Conservation (phyloP, 1,284 basidiomycete genomes). For the Ustilago crameri region DNA sequence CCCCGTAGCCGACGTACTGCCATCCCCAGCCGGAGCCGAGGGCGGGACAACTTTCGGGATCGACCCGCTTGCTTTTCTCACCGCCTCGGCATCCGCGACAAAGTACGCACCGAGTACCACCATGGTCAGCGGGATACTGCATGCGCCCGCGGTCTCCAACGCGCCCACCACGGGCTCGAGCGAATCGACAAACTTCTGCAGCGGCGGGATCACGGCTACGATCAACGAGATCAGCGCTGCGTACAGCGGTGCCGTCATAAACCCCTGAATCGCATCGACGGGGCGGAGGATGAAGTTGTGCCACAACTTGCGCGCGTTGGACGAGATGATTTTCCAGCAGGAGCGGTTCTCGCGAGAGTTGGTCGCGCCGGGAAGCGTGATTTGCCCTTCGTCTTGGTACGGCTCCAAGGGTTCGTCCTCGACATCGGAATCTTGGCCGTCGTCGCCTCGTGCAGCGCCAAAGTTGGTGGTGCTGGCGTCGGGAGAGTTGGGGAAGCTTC, state of each 20-base stretch:
- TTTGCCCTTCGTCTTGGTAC: slow-evolving; percentile 40
- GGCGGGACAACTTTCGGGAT: slow-evolving; percentile 35
- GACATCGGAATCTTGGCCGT: slow-evolving; percentile 43
- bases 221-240: slow-evolving; percentile 79
- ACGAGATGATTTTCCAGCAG: slow-evolving; percentile 24
- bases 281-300: slow-evolving; percentile 34
- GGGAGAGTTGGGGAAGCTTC: slow-evolving; percentile 58
- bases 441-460: slow-evolving; percentile 17
- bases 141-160: slow-evolving; percentile 69
- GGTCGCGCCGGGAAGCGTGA: slow-evolving; percentile 38
- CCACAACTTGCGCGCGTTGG: slow-evolving; percentile 5
- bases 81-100: slow-evolving; percentile 44
- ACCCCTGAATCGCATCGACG: slow-evolving; percentile 74
- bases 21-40: slow-evolving; percentile 39
- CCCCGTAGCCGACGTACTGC: slow-evolving; percentile 19
- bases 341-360: slow-evolving; percentile 45
- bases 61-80: slow-evolving; percentile 9
- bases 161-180: slow-evolving; percentile 69
- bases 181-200: slow-evolving; percentile 70
- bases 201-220: slow-evolving; percentile 80
- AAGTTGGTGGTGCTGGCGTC: slow-evolving; percentile 29
- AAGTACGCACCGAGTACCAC: slow-evolving; percentile 94
- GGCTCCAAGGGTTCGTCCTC: slow-evolving; percentile 51
- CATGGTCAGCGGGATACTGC: slow-evolving; percentile 81
- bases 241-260: slow-evolving; percentile 79